A percentile compares a stretch with the other conserved stretches of the same genome.
Evolutionary conservation across 2,329 filamentous ascomycete genomes (phyloP).

Genomic region (Calycina marina): DNA sequence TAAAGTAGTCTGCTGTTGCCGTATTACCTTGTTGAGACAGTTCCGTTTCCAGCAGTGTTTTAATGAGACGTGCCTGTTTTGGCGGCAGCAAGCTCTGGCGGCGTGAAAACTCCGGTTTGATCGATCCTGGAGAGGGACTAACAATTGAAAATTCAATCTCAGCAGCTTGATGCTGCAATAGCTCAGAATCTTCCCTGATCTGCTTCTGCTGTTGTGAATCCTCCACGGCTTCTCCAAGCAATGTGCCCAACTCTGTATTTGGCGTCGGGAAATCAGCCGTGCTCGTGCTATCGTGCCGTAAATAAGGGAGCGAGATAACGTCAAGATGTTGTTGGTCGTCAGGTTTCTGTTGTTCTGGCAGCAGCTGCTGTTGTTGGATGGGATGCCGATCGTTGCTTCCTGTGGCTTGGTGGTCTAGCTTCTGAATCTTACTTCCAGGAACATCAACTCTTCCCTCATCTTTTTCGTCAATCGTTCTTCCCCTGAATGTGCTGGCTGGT

Average conservation of each 20-base stretch:
- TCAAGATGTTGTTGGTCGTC: neutral
- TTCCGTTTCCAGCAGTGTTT: slow-evolving; percentile 33
- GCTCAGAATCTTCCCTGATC: slow-evolving; percentile 6
- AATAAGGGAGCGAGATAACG: slow-evolving; percentile 1
- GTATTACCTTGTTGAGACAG: neutral
- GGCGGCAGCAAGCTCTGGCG: slow-evolving; percentile 31
- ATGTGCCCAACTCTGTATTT: slow-evolving; percentile 16
- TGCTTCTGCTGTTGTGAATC: no score
- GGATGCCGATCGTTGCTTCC: neutral
- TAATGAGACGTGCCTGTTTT: slow-evolving; percentile 33
- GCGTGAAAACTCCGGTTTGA: slow-evolving; percentile 11
- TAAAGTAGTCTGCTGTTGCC: slow-evolving; percentile 19
- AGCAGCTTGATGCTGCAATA: neutral
- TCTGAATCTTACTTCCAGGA: neutral
- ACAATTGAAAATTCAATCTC: neutral
- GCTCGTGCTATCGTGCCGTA: slow-evolving; percentile 15
- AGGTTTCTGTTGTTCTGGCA: no score
- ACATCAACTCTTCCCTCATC: slow-evolving; percentile 1
- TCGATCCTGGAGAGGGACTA: neutral
- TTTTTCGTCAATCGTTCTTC: slow-evolving; percentile 9
- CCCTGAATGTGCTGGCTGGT: slow-evolving; percentile 5
- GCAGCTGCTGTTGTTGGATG: neutral
- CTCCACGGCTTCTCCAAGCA: slow-evolving; percentile 14
- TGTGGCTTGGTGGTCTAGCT: neutral
- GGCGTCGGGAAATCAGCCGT: slow-evolving; percentile 19